These are phyloP conservation scores for Tinospora cordifolia DNA, from an alignment of 164 flowering plant species.

Conservation along the genomic window DNA sequence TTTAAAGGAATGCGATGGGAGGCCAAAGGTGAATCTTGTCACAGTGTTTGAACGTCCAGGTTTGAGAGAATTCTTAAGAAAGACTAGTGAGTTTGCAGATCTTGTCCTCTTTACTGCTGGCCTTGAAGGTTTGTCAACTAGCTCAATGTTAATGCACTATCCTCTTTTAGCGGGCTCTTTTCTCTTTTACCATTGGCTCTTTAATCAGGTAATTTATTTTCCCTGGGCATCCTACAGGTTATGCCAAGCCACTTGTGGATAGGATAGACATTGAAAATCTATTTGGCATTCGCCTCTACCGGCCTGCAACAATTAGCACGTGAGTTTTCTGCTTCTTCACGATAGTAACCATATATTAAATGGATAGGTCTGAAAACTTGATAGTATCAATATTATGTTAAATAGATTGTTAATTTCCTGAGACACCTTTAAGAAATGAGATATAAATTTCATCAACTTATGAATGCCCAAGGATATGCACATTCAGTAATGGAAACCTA, in stretches of 20 bases:
- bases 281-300: slow-evolving; percentile 61
- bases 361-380: background rate
- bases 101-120: slow-evolving; percentile 96
- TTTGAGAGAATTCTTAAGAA: slow-evolving; percentile 61
- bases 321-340: slow-evolving; percentile 32
- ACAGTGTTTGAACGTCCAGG: slow-evolving; percentile 99
- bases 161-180: too few relatives aligned
- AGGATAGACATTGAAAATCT: slow-evolving; percentile 54
- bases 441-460: too few relatives aligned
- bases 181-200: background rate
- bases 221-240: slow-evolving; percentile 39
- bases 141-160: background rate
- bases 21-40: slow-evolving; percentile 77
- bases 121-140: slow-evolving; percentile 72
- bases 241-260: slow-evolving; percentile 92
- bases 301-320: slow-evolving; percentile 87
- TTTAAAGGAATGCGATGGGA: slow-evolving; percentile 79
- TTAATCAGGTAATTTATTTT: slow-evolving; percentile 4
- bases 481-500: too few relatives aligned
- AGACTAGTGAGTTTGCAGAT: slow-evolving; percentile 74
- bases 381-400: background rate
- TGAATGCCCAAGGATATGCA: too few relatives aligned
- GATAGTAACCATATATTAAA: background rate
- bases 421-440: too few relatives aligned
- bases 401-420: too few relatives aligned